A percentile compares a stretch with the other conserved stretches of the same genome.
Conservation (phyloP, 2,329 filamentous ascomycete species). For the Diaporthe australafricana region DNA sequence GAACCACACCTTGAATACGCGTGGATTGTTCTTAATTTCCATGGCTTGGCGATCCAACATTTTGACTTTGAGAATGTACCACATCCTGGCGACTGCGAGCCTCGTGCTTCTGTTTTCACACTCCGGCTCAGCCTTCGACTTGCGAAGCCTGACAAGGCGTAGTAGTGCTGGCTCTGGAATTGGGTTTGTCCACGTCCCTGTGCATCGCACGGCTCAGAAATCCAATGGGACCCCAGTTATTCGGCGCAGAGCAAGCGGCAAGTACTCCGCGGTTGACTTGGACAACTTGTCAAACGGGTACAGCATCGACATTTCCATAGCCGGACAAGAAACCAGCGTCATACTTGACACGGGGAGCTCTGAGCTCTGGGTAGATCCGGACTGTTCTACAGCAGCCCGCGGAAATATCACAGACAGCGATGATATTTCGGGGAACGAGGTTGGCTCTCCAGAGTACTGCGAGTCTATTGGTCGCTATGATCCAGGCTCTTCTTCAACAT, state of each 20-base stretch:
- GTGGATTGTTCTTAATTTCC: too few relatives aligned
- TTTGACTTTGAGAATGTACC: background rate
- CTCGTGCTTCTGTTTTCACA: background rate
- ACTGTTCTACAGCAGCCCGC: conserved; percentile 4
- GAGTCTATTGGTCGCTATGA: conserved; percentile 14
- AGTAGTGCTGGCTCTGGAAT: background rate
- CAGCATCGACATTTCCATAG: conserved; percentile 26
- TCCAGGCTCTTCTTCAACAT: conserved; percentile 10
- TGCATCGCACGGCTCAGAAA: background rate
- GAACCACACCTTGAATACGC: too few relatives aligned
- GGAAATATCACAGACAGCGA: background rate
- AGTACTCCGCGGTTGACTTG: background rate
- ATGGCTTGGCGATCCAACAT: too few relatives aligned
- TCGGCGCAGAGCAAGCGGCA: background rate
- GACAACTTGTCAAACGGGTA: background rate
- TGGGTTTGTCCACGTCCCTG: background rate
- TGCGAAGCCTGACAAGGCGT: background rate
- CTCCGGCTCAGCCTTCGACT: background rate
- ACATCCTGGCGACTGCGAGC: background rate
- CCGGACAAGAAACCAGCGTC: conserved; percentile 41
- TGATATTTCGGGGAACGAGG: background rate
- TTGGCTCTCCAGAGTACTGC: conserved; percentile 16
- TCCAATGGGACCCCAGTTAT: background rate
- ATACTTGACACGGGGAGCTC: conserved; percentile 40
- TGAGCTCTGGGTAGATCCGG: conserved; percentile 40